Evolutionary conservation across 495 filamentous ascomycete species (phyloP).

Genomic region (Penicillium desertorum): DNA sequence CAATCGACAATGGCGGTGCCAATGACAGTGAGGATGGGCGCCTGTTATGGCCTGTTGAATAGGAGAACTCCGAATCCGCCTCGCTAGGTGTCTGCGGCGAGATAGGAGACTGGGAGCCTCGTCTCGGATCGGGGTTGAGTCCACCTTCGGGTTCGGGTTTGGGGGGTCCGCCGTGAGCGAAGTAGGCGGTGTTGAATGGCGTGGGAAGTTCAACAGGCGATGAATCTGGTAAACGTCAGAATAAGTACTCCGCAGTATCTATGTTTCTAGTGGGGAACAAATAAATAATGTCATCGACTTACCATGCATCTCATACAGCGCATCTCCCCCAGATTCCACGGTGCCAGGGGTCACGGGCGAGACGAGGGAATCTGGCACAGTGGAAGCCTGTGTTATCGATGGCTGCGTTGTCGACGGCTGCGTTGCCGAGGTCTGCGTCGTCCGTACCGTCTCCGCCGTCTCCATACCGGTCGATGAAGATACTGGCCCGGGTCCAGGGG

Average conservation of each 20-base stretch:
- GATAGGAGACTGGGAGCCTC: constrained; percentile 11
- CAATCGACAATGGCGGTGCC: constrained; percentile 16
- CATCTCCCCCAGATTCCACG: constrained; percentile 25
- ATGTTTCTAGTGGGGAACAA: neutral
- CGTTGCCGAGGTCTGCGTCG: neutral
- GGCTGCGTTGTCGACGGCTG: neutral
- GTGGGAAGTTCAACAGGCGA: constrained; percentile 25
- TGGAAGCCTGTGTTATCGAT: constrained; percentile 3
- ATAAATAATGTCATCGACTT: neutral
- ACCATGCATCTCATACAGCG: constrained; percentile 27
- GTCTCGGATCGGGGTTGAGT: neutral
- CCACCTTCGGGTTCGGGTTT: neutral
- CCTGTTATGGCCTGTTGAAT: constrained; percentile 8
- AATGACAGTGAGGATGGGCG: constrained; percentile 14
- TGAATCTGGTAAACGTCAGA: constrained; percentile 11
- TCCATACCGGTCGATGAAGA: constrained; percentile 1
- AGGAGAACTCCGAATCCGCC: constrained; percentile 4
- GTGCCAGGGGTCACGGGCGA: constrained; percentile 20
- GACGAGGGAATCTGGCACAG: constrained; percentile 9
- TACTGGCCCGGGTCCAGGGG: neutral
- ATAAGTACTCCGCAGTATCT: neutral
- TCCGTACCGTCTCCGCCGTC: neutral
- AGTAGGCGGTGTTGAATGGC: constrained; percentile 7
- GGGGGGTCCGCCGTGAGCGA: neutral
- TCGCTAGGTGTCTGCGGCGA: constrained; percentile 12